phyloP scores from a whole-genome alignment of 208 protist genomes.

The Trichomonas vaginalis region DNA sequence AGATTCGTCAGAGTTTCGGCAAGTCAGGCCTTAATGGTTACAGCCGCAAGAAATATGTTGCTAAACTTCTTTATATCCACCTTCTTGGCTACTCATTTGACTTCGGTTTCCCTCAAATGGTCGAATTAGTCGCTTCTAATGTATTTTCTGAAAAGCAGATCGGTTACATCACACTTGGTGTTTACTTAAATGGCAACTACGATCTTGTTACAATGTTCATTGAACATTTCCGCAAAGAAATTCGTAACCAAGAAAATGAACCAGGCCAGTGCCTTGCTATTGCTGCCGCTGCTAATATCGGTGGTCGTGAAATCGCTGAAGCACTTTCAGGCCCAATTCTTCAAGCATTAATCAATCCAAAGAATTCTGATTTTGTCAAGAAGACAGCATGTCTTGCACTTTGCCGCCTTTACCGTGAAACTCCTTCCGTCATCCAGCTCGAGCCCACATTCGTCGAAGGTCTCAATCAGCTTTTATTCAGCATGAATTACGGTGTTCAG shows the following conservation, averaged over 20 bases:
- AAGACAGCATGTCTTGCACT: constrained; percentile 92
- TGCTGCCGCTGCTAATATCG: not conserved
- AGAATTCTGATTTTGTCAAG: constrained; percentile 57
- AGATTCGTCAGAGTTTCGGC: constrained; percentile 91
- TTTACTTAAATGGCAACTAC: constrained; percentile 54
- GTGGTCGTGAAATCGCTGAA: constrained; percentile 63
- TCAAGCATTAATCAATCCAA: constrained; percentile 64
- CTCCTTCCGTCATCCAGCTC: constrained; percentile 46
- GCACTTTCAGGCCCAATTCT: constrained; percentile 72
- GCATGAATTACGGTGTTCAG: constrained; percentile 65
- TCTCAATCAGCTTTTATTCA: constrained; percentile 60
- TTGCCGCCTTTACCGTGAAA: constrained; percentile 79
- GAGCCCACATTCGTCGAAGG: constrained; percentile 50
- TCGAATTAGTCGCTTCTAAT: constrained; percentile 74
- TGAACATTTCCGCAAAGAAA: constrained; percentile 79
- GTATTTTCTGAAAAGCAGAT: constrained; percentile 58
- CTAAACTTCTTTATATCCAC: constrained; percentile 98
- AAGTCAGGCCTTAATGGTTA: constrained; percentile 64
- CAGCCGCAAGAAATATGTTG: constrained; percentile 95
- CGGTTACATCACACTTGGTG: constrained; percentile 32
- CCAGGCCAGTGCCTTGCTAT: constrained; percentile 59
- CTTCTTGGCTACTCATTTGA: constrained; percentile 96
- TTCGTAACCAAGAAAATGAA: constrained; percentile 61
- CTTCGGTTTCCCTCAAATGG: constrained; percentile 96
- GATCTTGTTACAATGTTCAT: constrained; percentile 88